A percentile compares a stretch with the other conserved stretches of the same genome.
These are phyloP conservation scores for Aspergillus oerlinghausenensis DNA, from an alignment of 2,329 filamentous ascomycete genomes.

Conservation along the genomic window DNA sequence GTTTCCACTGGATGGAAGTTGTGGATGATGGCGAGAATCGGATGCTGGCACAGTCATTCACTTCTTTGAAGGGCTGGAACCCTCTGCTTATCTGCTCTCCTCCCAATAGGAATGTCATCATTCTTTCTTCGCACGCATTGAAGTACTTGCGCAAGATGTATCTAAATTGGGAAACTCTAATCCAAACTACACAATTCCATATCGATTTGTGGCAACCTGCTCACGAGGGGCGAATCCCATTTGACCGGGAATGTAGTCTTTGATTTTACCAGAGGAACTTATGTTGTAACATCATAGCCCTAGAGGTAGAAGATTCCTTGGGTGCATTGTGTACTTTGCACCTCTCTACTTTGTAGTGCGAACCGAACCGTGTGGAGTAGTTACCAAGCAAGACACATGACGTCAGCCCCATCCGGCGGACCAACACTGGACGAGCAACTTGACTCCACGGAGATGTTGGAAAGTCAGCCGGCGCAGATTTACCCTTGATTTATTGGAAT, in stretches of 20 bases:
- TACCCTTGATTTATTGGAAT: neutral
- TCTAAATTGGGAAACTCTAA: constrained; percentile 19
- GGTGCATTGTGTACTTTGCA: too few species aligned
- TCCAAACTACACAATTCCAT: constrained; percentile 11
- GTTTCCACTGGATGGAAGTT: constrained; percentile 26
- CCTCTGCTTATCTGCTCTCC: constrained; percentile 21
- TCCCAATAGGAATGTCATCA: neutral
- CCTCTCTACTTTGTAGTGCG: too few species aligned
- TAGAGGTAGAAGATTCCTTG: too few species aligned
- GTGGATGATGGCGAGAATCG: constrained; percentile 37
- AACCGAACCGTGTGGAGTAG: neutral
- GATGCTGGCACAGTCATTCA: constrained; percentile 43
- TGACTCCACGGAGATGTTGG: neutral
- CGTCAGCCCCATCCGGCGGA: neutral
- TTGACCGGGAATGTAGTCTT: neutral
- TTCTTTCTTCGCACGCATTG: constrained; percentile 10
- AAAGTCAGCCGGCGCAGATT: neutral
- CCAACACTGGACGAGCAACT: neutral
- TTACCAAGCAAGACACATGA: neutral
- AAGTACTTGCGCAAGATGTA: constrained; percentile 11
- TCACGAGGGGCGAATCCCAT: neutral
- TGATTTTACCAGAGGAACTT: neutral
- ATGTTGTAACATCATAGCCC: neutral
- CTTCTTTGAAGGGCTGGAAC: constrained; percentile 29
- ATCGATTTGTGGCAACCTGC: neutral